These are phyloP conservation scores for Nepenthes alata DNA, from an alignment of 179 eudicot species.

Conservation along the genomic window DNA sequence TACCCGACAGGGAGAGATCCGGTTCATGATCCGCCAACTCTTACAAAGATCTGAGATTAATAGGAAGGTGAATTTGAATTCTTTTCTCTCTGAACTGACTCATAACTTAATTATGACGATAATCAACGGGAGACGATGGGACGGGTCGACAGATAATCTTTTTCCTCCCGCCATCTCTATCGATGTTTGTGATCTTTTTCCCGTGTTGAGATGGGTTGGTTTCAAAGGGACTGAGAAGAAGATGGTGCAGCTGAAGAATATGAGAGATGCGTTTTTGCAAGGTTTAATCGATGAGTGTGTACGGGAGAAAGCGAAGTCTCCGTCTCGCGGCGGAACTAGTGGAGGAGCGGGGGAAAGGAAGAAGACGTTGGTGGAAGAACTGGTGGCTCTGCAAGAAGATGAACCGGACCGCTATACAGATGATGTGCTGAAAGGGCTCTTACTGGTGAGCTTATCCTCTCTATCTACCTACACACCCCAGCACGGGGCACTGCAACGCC, in stretches of 20 bases:
- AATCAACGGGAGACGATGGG: constrained; percentile 4
- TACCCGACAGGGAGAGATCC: constrained; percentile 5
- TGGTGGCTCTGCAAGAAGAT: constrained; percentile 2
- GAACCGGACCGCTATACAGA: constrained; percentile 9
- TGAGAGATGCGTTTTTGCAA: neutral
- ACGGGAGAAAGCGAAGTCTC: neutral
- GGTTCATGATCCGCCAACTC: constrained; percentile 1
- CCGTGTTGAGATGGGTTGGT: constrained; percentile 11
- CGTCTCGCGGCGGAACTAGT: neutral
- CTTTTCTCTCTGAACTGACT: neutral
- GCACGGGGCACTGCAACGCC: too few relatives aligned
- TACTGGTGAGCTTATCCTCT: constrained; percentile 1
- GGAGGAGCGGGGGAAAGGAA: neutral
- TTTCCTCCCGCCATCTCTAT: neutral
- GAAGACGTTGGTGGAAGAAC: constrained; percentile 6
- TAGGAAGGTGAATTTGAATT: neutral
- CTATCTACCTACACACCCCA: too few relatives aligned
- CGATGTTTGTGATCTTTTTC: constrained; percentile 1
- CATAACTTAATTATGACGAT: constrained; percentile 5
- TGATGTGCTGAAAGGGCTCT: constrained; percentile 6
- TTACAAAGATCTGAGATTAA: neutral
- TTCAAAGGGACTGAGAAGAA: neutral
- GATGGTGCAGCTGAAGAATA: neutral
- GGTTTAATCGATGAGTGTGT: constrained; percentile 1
- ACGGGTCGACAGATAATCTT: neutral